phyloP scores from a whole-genome alignment of 2,329 filamentous ascomycete species.

The Fusarium pseudonygamai region DNA sequence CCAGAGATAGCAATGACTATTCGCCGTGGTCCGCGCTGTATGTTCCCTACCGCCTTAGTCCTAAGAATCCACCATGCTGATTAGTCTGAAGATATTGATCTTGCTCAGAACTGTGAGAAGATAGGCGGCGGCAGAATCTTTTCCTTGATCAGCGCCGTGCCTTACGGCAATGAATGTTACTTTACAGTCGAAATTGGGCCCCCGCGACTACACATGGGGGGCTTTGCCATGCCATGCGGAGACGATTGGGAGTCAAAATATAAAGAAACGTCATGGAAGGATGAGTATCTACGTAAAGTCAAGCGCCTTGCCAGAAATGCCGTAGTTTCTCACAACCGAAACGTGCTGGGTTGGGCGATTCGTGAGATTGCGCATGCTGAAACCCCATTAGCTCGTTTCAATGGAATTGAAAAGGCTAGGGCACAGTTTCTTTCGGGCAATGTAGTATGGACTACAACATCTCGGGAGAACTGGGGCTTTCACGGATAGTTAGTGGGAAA shows the following conservation, averaged over 20 bases:
- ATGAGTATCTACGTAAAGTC: accelerated
- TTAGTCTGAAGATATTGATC: not conserved
- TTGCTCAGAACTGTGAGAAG: not conserved
- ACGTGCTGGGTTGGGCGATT: not conserved
- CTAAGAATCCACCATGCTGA: too few relatives aligned
- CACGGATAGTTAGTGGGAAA: not conserved
- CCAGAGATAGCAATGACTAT: too few relatives aligned
- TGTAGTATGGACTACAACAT: accelerated
- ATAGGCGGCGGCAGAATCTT: too few relatives aligned
- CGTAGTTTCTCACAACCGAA: not conserved
- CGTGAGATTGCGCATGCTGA: not conserved
- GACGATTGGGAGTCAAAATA: too few relatives aligned
- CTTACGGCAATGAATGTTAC: too few relatives aligned
- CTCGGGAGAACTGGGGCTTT: not conserved
- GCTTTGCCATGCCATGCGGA: too few relatives aligned
- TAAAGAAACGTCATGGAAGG: not conserved
- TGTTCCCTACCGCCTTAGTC: too few relatives aligned
- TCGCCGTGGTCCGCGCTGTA: too few relatives aligned
- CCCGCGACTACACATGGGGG: too few relatives aligned
- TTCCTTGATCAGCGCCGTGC: too few relatives aligned
- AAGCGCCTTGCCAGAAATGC: not conserved
- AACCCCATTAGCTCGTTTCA: accelerated
- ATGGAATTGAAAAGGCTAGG: not conserved
- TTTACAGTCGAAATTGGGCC: too few relatives aligned
- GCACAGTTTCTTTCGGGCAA: accelerated